Evolutionary conservation across 768 basidiomycete genomes (phyloP), one percentile per base, ranked within the genome.

Genomic region (Boletus eberwhitei): DNA sequence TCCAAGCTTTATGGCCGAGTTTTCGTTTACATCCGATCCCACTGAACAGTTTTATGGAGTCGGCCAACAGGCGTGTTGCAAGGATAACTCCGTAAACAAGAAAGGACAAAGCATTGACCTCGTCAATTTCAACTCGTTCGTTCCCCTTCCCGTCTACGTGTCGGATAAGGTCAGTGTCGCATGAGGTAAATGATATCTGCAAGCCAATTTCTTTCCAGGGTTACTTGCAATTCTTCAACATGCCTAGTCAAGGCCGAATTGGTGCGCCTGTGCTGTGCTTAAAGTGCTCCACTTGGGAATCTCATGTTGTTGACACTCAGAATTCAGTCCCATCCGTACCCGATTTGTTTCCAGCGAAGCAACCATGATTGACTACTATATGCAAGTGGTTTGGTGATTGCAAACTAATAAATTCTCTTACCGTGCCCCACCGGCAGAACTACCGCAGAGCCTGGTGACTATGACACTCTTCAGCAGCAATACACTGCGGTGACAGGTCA

Each of bases 31-130:
- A 13, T 61, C 69, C 5, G 62, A 67, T 52, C 65, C 69, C 14
- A 64, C 70, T 24, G 73, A 74, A 45, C 70, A 71, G 52, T 69
- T 75, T 51, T 73, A 69, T 58, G 74, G 73, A 5, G 59, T 63
- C 7, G 74, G 74, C 3, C 72, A 75, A 55, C 74, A 74, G 41
- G 65, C 72, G 11, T 73, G 73, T 53, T 74, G 73, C 55, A 69
- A 64, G 14, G 73, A 74, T 46, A 59, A 73, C 52, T 64, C 70
- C 1, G 67, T 75, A 3, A 74, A 74, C 54, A 72, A 74, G 64
- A 74, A 74, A 62, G 69, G 71, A 2, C 71, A 75, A 48, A 68
- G 70, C n/a, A 64, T 73, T 37, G 47, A 37, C 35, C 47, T 37
- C 17, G 26, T 37, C 36, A n/a, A 48, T 26, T 37, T 48, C 22